Percentiles rank a stretch among this genome's conserved stretches.
phyloP scores from a whole-genome alignment of 2,329 filamentous ascomycete species.

The Aureobasidium uvarum region DNA sequence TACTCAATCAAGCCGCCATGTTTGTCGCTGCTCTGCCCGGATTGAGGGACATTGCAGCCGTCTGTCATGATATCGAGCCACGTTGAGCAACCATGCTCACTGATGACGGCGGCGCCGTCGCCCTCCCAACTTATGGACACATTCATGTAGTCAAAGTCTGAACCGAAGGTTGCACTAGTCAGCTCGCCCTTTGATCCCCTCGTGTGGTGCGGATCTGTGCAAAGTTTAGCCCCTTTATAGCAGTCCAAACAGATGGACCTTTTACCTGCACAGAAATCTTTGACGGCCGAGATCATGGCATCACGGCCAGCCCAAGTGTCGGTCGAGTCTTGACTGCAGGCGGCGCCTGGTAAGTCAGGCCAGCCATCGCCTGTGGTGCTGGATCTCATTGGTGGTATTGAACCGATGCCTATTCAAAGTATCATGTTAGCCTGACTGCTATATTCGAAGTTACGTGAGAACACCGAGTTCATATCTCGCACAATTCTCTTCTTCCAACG shows the following conservation, averaged over 20 bases:
- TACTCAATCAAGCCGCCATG: neutral
- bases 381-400: neutral
- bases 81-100: neutral
- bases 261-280: neutral
- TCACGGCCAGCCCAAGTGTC: neutral
- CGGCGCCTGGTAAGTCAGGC: neutral
- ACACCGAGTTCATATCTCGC: too few relatives aligned
- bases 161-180: neutral
- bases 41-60: neutral
- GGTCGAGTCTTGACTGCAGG: neutral
- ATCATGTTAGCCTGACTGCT: neutral
- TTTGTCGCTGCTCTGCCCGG: neutral
- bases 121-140: neutral
- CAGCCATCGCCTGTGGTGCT: neutral
- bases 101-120: neutral
- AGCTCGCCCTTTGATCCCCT: neutral
- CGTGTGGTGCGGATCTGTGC: neutral
- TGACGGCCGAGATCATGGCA: neutral
- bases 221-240: too few relatives aligned
- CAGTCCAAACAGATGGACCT: neutral
- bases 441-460: too few relatives aligned
- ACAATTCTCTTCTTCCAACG: too few relatives aligned
- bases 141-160: neutral
- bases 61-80: neutral
- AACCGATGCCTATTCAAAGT: neutral